Base-by-base conservation (phyloP, 2,329 filamentous ascomycete genomes). In the Calycina herbarum region DNA sequence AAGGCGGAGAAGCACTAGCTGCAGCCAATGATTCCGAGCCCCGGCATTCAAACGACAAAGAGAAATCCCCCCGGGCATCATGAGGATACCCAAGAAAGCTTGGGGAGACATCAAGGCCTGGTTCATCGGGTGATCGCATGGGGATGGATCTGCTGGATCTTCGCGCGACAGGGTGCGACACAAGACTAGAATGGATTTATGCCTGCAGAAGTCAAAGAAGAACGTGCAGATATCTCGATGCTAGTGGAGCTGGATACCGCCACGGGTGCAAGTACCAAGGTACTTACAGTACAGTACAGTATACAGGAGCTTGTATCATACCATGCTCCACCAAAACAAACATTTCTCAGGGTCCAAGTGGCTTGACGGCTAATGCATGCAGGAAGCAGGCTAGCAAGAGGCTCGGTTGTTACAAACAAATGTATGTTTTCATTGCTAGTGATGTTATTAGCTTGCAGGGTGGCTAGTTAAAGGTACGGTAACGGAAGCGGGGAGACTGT, bases 111-210 rank as follows among this genome's bases (percentile, higher is more conserved):
- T 31, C 45, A 27, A 64, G 17, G 57, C 42, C 38, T 56, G 57
- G 45, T 27, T 48, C 63, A 59, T 61, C 58, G 42, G 63, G 63
- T 61, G 63, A 64, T 64, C 51, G 58, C 48, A 57, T 61, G 17
- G 24, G 17, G n/a, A 27, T 11, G 60, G 24, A 29, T 29, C 38
- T n/a, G 11, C 54, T 42, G 24, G 35, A 38, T 38, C 35, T 38
- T 38, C 35, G 35, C 35, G 31, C 31, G 31, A 33, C 31, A 6
- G 3, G 31, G 31, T 8, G 29, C 3, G 29, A 31, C 20, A 20
- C 20, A 20, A 20, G 20, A 29, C 27, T 4, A 35, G 10, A 35
- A 5, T 35, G 33, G 33, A 11, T 33, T 8, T 8, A 33, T 38
- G 35, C 35, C 35, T 38, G 35, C 35, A 38, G 35, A 10, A 7